Conservation (phyloP, 129 eudicot genomes). For the Silybum marianum region DNA sequence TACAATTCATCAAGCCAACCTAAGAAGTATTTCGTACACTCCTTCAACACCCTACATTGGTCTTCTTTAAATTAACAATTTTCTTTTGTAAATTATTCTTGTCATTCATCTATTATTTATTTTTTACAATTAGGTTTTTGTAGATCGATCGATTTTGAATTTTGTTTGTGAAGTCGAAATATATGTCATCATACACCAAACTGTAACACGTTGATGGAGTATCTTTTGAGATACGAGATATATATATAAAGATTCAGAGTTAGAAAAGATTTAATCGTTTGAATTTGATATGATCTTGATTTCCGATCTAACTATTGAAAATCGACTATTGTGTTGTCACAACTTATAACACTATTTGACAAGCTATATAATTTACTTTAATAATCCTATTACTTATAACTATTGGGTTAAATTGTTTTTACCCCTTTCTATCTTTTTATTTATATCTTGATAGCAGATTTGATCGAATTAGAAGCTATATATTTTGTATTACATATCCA, state of each 20-base stretch:
- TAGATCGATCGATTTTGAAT: not conserved
- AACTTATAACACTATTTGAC: not conserved
- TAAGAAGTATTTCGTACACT: conserved; percentile 6
- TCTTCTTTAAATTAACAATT: conserved; percentile 38
- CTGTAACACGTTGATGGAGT: conserved; percentile 2
- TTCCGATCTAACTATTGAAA: not conserved
- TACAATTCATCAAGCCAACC: conserved; percentile 26
- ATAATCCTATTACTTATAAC: not conserved
- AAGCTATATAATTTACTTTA: not conserved
- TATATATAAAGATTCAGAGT: not conserved
- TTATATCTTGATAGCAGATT: not conserved
- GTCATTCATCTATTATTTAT: no score
- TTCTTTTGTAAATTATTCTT: not conserved
- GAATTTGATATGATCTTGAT: not conserved
- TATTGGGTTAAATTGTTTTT: not conserved
- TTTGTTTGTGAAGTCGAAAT: not conserved
- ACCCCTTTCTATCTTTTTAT: not conserved
- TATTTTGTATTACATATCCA: not conserved
- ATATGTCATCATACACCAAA: not conserved
- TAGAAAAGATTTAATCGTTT: not conserved
- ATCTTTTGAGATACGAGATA: not conserved
- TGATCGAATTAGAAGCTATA: not conserved
- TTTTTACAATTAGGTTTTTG: not conserved
- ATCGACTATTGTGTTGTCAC: not conserved
- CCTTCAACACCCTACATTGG: conserved; percentile 50